Evolutionary conservation across 495 filamentous ascomycete species (phyloP).

Genomic region (Clohesyomyces aquaticus): DNA sequence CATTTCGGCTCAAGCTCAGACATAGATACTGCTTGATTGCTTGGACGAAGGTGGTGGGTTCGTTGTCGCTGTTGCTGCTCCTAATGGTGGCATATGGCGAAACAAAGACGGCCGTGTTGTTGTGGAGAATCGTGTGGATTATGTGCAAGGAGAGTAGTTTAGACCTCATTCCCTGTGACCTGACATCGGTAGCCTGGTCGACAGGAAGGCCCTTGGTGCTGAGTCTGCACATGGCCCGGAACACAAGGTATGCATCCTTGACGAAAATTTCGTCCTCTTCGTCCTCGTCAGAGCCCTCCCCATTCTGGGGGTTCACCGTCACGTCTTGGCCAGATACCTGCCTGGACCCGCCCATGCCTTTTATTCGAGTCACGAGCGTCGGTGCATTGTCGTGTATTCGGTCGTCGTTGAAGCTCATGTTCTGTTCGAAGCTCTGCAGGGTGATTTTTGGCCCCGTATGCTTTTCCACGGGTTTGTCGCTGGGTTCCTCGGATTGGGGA

Average conservation of each 20-base stretch:
- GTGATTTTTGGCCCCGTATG: constrained; percentile 82
- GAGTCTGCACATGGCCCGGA: constrained; percentile 95
- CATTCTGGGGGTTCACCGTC: constrained; percentile 48
- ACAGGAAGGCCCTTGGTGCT: constrained; percentile 86
- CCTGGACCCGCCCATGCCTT: constrained; percentile 58
- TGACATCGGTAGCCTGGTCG: constrained; percentile 90
- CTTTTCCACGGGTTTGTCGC: constrained; percentile 60
- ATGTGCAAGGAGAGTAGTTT: constrained; percentile 94
- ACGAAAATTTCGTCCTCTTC: constrained; percentile 96
- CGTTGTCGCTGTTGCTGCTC: constrained; percentile 79
- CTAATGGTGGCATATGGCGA: constrained; percentile 87
- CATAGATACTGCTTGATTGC: constrained; percentile 96
- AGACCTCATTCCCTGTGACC: constrained; percentile 93
- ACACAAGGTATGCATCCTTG: constrained; percentile 94
- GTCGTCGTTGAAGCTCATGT: constrained; percentile 91
- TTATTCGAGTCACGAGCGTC: constrained; percentile 87
- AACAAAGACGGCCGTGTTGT: constrained; percentile 83
- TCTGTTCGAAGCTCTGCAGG: constrained; percentile 90
- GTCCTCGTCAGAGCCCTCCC: constrained; percentile 70
- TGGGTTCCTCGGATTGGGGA: constrained; percentile 53
- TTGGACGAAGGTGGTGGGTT: constrained; percentile 89
- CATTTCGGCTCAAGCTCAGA: constrained; percentile 90
- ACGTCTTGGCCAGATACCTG: constrained; percentile 55
- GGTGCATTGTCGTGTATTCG: constrained; percentile 85
- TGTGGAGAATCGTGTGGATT: constrained; percentile 90